phyloP scores from a whole-genome alignment of 2,329 filamentous ascomycete species.

The Ceratocystis lukuohia region DNA sequence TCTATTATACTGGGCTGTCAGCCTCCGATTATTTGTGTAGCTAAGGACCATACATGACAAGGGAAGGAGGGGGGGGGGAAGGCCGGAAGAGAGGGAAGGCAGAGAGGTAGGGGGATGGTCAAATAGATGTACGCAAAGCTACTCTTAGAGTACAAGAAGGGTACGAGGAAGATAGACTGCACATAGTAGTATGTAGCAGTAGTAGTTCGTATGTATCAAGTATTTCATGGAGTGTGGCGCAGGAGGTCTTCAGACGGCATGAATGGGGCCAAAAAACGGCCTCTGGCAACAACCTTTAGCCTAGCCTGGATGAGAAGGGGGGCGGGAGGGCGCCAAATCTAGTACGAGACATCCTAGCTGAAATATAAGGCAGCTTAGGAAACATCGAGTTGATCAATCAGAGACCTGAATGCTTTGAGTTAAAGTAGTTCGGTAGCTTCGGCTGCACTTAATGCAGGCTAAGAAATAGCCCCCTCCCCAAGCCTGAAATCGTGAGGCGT shows the following conservation, averaged over 20 bases:
- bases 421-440: neutral
- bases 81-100: neutral
- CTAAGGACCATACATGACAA: neutral
- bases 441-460: neutral
- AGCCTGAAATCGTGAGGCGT: neutral
- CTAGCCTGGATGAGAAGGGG: neutral
- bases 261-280: conserved; percentile 1
- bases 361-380: neutral
- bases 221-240: neutral
- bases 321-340: neutral
- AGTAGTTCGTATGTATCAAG: neutral
- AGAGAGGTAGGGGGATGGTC: neutral
- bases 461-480: neutral
- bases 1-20: neutral
- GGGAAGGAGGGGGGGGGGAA: neutral
- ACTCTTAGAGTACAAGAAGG: neutral
- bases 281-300: neutral
- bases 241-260: neutral
- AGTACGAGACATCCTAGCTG: neutral
- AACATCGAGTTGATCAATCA: neutral
- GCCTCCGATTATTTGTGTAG: neutral
- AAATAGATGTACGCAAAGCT: neutral
- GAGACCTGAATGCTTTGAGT: neutral
- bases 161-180: neutral
- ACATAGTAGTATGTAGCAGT: neutral